Percentiles rank a stretch among this genome's conserved stretches.
phyloP scores from a whole-genome alignment of 164 flowering plant genomes.

The Annona cherimola region DNA sequence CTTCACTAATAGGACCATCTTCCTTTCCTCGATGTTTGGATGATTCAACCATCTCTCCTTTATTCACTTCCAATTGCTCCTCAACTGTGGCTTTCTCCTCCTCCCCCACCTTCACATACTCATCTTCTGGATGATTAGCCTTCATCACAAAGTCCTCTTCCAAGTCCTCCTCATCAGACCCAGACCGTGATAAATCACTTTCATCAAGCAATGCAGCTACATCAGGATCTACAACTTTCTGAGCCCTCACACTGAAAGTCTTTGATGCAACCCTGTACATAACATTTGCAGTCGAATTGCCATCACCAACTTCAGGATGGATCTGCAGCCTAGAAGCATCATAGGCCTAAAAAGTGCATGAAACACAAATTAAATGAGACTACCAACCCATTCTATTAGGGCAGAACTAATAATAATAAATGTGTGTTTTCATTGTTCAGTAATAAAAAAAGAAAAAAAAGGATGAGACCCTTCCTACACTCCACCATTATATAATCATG shows the following conservation, averaged over 20 bases:
- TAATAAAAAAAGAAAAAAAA: not conserved
- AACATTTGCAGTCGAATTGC: constrained; percentile 29
- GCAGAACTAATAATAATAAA: not conserved
- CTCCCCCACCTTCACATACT: no score
- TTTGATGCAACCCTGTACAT: constrained; percentile 54
- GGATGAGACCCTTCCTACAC: not conserved
- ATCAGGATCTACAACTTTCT: constrained; percentile 78
- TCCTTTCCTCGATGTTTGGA: constrained; percentile 6
- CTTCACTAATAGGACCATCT: constrained; percentile 9
- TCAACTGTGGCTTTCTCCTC: constrained; percentile 19
- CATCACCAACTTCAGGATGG: constrained; percentile 18
- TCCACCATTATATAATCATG: not conserved
- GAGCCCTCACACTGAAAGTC: constrained; percentile 53
- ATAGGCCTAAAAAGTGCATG: constrained; percentile 51
- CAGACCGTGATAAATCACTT: constrained; percentile 54
- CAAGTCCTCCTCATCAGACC: constrained; percentile 82
- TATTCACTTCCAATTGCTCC: constrained; percentile 10
- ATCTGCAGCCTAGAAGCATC: constrained; percentile 74
- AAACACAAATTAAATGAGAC: not conserved
- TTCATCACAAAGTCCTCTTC: constrained; percentile 86
- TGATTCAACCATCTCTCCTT: constrained; percentile 4
- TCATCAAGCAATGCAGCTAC: constrained; percentile 73
- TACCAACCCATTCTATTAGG: not conserved
- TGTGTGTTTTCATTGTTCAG: not conserved
- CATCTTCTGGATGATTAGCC: constrained; percentile 56